Evolutionary conservation across 768 basidiomycete species (phyloP).

Genomic region (Boletus reticulatus): DNA sequence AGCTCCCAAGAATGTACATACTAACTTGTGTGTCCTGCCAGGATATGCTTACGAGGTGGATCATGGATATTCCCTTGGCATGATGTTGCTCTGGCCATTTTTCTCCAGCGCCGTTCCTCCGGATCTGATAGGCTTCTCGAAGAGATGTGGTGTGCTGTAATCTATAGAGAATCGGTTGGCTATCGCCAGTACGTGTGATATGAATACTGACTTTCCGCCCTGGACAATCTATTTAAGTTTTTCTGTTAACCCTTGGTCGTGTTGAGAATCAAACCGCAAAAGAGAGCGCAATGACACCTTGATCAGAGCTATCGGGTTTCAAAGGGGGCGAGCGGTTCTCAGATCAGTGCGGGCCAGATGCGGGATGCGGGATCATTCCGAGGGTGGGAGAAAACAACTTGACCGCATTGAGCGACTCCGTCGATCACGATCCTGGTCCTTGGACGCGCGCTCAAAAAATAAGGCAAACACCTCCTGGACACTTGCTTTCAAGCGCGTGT

Average conservation of each 20-base stretch:
- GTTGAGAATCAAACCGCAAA: no score
- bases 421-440: no score
- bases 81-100: neutral
- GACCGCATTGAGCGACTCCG: no score
- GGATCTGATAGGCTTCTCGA: neutral
- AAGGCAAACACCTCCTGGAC: no score
- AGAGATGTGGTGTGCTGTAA: neutral
- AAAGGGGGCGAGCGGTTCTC: no score
- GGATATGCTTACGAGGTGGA: constrained; percentile 64
- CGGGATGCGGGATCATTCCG: no score
- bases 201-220: neutral
- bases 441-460: no score
- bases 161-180: neutral
- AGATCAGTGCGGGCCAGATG: no score
- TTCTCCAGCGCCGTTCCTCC: neutral
- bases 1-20: neutral
- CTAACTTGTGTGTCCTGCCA: constrained; percentile 20
- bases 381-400: no score
- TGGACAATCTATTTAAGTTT: neutral
- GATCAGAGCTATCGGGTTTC: no score
- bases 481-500: no score
- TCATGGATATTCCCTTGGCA: constrained; percentile 48
- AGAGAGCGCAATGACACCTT: no score
- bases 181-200: neutral
- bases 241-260: neutral